Evolutionary conservation across 73 alveolate genomes (phyloP).

Genomic region (Symbiodinium pilosum): DNA sequence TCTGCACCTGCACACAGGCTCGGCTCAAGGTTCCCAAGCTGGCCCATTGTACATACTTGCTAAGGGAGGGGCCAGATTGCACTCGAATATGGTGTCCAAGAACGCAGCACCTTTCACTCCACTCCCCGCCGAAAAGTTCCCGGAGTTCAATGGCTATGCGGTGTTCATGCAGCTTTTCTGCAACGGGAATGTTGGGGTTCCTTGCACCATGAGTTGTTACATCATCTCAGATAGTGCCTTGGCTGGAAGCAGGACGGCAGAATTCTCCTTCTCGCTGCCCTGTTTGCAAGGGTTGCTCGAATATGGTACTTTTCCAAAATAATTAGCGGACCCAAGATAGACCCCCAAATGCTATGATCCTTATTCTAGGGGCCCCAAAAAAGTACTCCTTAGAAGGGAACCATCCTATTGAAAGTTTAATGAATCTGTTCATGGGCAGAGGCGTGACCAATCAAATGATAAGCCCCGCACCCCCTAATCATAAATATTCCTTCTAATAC

Average conservation of each 20-base stretch:
- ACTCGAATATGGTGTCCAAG: neutral
- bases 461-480: too few relatives aligned
- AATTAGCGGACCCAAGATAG: too few relatives aligned
- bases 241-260: neutral
- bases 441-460: too few relatives aligned
- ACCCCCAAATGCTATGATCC: neutral
- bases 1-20: neutral
- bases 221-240: neutral
- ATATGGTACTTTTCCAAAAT: neutral
- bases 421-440: too few relatives aligned
- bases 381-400: too few relatives aligned
- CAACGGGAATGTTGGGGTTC: slow-evolving; percentile 41
- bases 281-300: neutral
- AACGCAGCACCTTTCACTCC: neutral
- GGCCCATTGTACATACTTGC: neutral
- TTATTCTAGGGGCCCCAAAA: too few relatives aligned
- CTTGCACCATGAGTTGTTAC: neutral
- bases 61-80: neutral
- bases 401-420: too few relatives aligned
- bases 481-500: too few relatives aligned
- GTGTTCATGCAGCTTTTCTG: slow-evolving; percentile 79
- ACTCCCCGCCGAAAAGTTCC: slow-evolving; percentile 7
- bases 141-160: slow-evolving; percentile 76
- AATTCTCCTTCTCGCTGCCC: neutral
- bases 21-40: neutral